phyloP scores from a whole-genome alignment of 2,329 filamentous ascomycete genomes.

The Aspergillus versicolor region DNA sequence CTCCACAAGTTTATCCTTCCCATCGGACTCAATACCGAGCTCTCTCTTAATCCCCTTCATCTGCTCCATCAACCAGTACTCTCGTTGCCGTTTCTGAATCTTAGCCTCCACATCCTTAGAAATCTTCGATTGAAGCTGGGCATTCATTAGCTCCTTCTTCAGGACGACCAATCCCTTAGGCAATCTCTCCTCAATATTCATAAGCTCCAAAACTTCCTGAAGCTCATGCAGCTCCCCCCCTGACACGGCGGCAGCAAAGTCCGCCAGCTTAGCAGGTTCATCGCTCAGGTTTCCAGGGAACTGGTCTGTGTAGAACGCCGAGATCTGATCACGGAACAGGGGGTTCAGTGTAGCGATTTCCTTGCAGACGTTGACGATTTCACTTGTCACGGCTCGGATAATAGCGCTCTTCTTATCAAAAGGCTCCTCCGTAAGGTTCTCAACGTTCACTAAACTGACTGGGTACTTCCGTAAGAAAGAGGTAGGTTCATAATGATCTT shows the following conservation, averaged over 20 bases:
- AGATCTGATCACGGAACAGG: constrained; percentile 94
- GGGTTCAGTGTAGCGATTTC: constrained; percentile 92
- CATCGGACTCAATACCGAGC: constrained; percentile 93
- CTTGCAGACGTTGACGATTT: constrained; percentile 99
- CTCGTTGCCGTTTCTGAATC: constrained; percentile 93
- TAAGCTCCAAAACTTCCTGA: constrained; percentile 82
- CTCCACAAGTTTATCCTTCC: constrained; percentile 96
- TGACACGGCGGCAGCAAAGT: constrained; percentile 97
- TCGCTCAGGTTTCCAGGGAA: constrained; percentile 92
- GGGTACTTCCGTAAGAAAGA: constrained; percentile 88
- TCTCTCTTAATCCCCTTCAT: constrained; percentile 98
- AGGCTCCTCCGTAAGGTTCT: constrained; percentile 85
- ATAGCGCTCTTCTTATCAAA: constrained; percentile 87
- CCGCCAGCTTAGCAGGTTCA: constrained; percentile 90
- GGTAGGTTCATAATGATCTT: constrained; percentile 75
- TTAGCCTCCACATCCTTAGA: constrained; percentile 96
- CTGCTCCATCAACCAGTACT: constrained; percentile 99
- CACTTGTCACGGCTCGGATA: constrained; percentile 88
- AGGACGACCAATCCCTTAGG: constrained; percentile 88
- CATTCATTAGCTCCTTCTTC: constrained; percentile 98
- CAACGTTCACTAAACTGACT: constrained; percentile 91
- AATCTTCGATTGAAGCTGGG: constrained; percentile 94
- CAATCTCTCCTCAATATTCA: constrained; percentile 89
- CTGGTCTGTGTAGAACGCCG: constrained; percentile 93
- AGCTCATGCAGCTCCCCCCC: constrained; percentile 88